These are phyloP conservation scores for Pinus taeda DNA, from an alignment of 75 land plant species.

Conservation along the genomic window DNA sequence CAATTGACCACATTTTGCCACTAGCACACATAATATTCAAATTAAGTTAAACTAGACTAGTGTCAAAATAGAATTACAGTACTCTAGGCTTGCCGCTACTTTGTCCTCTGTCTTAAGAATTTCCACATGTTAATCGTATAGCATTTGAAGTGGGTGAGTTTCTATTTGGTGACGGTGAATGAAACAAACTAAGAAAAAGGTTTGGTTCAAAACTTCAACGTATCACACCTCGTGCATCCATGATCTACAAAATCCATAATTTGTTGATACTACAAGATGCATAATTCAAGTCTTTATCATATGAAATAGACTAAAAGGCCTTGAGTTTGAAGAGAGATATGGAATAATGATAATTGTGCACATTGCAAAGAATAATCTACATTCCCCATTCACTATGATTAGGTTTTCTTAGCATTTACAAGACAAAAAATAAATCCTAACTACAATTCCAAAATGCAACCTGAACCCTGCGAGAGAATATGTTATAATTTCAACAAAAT, in stretches of 20 bases:
- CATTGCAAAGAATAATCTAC: neutral
- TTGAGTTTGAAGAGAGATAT: neutral
- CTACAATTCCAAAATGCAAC: neutral
- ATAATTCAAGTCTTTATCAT: neutral
- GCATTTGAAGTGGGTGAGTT: no score
- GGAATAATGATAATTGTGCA: neutral
- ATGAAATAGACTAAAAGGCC: neutral
- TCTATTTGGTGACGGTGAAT: no score
- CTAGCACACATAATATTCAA: no score
- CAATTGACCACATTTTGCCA: no score
- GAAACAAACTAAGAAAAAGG: no score
- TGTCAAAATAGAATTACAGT: no score
- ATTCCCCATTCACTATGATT: neutral
- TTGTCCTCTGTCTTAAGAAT: neutral
- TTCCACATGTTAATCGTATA: neutral
- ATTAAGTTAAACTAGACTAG: no score
- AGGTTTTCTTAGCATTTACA: neutral
- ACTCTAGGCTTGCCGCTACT: no score
- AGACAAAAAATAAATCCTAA: neutral
- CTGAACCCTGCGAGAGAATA: neutral
- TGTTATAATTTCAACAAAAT: neutral
- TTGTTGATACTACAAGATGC: neutral
- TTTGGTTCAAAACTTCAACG: no score
- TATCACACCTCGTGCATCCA: neutral
- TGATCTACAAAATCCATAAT: neutral